Conservation (phyloP, 2,329 filamentous ascomycete species). For the Fusarium citri region DNA sequence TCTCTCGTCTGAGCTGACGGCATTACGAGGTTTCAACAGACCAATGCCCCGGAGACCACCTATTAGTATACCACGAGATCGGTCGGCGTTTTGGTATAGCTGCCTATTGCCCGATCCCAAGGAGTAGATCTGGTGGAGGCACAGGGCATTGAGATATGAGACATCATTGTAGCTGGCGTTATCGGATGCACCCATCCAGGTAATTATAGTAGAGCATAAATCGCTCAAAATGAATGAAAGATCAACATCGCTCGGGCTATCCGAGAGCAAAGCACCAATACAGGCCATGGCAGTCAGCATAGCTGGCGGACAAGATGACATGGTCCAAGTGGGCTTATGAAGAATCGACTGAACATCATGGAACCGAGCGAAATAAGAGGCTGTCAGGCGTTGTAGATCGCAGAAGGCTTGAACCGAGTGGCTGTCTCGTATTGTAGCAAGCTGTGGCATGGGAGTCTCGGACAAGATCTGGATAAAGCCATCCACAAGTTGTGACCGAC, state of each 20-base stretch:
- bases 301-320: not conserved
- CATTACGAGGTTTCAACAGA: not conserved
- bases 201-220: not conserved
- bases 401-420: not conserved
- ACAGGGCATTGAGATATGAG: not conserved
- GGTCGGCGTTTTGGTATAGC: not conserved
- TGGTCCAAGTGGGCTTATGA: not conserved
- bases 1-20: not conserved
- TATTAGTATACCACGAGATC: not conserved
- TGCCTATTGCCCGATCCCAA: not conserved
- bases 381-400: not conserved
- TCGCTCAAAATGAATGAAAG: not conserved
- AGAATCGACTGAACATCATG: slow-evolving; percentile 2
- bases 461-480: not conserved
- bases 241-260: not conserved
- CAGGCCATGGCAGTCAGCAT: not conserved
- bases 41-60: not conserved
- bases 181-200: not conserved
- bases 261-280: not conserved
- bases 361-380: not conserved
- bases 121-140: not conserved
- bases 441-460: not conserved
- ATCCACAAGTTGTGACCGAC: not conserved
- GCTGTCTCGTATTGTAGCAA: not conserved
- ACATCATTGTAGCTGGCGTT: not conserved